Conservation (phyloP, 257 asterid genomes). For the Solanum piurae region DNA sequence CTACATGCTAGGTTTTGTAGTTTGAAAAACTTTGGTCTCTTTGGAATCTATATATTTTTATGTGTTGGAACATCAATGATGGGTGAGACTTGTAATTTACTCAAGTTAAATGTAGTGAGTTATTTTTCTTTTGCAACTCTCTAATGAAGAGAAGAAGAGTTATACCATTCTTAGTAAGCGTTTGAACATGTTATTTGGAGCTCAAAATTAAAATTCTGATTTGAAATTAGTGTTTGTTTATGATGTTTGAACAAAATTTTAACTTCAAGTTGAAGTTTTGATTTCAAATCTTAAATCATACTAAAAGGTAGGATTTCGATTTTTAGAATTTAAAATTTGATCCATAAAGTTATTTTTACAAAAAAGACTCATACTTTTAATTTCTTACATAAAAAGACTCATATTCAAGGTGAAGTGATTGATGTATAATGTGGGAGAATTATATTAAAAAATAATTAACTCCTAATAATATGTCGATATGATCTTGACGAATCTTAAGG, state of each 20-base stretch:
- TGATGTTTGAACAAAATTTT: background rate
- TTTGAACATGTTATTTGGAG: background rate
- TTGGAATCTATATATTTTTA: background rate
- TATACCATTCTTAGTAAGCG: background rate
- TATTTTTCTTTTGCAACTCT: background rate
- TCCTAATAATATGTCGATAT: background rate
- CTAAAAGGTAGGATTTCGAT: background rate
- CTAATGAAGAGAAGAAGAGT: background rate
- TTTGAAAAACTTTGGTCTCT: background rate
- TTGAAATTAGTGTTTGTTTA: background rate
- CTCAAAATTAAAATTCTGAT: background rate
- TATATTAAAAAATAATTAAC: background rate
- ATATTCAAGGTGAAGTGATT: background rate
- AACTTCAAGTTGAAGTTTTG: background rate
- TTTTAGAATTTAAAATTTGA: background rate
- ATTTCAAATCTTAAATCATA: background rate
- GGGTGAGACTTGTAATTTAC: background rate
- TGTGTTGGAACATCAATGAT: background rate
- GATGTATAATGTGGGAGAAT: background rate
- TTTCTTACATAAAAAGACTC: too few relatives aligned
- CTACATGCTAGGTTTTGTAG: background rate
- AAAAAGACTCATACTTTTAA: too few relatives aligned
- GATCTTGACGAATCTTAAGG: background rate
- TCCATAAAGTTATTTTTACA: too few relatives aligned
- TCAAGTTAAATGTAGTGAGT: background rate